Conservation (phyloP, 129 eudicot species). For the Escallonia herrerae region DNA sequence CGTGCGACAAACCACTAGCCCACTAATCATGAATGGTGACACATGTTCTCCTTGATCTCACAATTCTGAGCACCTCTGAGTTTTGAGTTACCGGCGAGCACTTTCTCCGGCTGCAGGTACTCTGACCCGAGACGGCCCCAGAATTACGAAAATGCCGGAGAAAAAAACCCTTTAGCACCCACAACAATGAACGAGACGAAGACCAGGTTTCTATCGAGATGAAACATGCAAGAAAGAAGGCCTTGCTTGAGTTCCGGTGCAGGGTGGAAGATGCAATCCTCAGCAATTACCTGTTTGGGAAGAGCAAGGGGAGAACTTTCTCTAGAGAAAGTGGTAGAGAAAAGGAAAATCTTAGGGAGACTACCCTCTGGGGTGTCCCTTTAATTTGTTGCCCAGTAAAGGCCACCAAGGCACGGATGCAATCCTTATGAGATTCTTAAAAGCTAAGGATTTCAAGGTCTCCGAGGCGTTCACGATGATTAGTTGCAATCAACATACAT, state of each 20-base stretch:
- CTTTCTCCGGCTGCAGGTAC: constrained; percentile 23
- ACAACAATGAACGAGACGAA: constrained; percentile 9
- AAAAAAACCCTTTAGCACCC: constrained; percentile 15
- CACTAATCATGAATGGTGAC: too few species aligned
- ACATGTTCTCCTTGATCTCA: too few species aligned
- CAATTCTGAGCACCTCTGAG: too few species aligned
- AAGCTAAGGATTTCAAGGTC: constrained; percentile 52
- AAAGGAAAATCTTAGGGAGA: constrained; percentile 30
- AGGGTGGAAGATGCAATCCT: constrained; percentile 56
- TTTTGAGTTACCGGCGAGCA: background rate
- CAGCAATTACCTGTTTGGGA: constrained; percentile 24
- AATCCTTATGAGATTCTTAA: constrained; percentile 58
- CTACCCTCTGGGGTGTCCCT: constrained; percentile 94
- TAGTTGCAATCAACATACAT: constrained; percentile 26
- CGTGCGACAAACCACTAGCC: too few species aligned
- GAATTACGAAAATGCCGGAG: constrained; percentile 26
- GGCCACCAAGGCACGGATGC: constrained; percentile 47
- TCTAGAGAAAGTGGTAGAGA: background rate
- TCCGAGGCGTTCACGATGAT: constrained; percentile 66
- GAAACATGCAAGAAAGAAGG: constrained; percentile 30
- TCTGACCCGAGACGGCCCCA: constrained; percentile 15
- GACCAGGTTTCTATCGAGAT: constrained; percentile 18
- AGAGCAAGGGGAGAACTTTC: background rate
- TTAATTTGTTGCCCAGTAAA: constrained; percentile 43
- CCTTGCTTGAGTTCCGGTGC: constrained; percentile 42